These are phyloP conservation scores for Sutorius eximius DNA, from an alignment of 1,284 basidiomycete genomes.

Conservation along the genomic window DNA sequence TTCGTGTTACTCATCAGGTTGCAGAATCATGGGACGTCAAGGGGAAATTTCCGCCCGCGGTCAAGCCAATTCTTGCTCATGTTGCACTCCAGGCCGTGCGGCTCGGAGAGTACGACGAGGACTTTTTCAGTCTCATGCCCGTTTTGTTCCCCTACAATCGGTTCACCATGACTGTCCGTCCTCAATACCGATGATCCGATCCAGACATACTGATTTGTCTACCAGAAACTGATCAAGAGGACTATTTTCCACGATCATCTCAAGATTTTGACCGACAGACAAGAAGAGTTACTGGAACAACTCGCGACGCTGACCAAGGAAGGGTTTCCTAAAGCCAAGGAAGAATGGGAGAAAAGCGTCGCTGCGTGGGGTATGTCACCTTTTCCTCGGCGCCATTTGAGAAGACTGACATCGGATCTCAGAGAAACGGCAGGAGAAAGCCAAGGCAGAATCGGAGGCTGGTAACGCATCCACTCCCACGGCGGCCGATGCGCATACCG, in stretches of 20 bases:
- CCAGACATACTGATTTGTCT: constrained; percentile 8
- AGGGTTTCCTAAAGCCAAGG: constrained; percentile 65
- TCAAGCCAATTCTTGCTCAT: constrained; percentile 73
- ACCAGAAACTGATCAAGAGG: constrained; percentile 79
- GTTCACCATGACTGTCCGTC: constrained; percentile 77
- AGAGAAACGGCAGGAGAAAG: constrained; percentile 66
- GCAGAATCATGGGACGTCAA: constrained; percentile 71
- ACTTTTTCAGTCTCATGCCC: constrained; percentile 89
- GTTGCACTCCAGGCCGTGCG: constrained; percentile 80
- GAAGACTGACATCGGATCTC: not conserved
- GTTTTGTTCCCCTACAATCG: constrained; percentile 90
- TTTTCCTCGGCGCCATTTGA: not conserved
- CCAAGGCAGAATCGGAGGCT: constrained; percentile 42
- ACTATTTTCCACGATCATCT: constrained; percentile 72
- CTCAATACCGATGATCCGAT: not conserved
- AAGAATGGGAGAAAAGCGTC: constrained; percentile 71
- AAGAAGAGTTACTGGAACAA: constrained; percentile 62
- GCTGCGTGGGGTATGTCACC: constrained; percentile 57
- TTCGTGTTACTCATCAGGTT: not conserved
- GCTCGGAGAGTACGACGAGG: constrained; percentile 86
- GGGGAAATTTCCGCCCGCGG: constrained; percentile 82
- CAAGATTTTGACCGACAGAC: constrained; percentile 58
- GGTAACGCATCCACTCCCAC: constrained; percentile 32
- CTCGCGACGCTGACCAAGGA: constrained; percentile 57
- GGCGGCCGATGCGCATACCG: constrained; percentile 41